Percentiles rank a stretch among this genome's conserved stretches.
Conservation (phyloP, 2,329 filamentous ascomycete species). For the Botrytis pseudocinerea region DNA sequence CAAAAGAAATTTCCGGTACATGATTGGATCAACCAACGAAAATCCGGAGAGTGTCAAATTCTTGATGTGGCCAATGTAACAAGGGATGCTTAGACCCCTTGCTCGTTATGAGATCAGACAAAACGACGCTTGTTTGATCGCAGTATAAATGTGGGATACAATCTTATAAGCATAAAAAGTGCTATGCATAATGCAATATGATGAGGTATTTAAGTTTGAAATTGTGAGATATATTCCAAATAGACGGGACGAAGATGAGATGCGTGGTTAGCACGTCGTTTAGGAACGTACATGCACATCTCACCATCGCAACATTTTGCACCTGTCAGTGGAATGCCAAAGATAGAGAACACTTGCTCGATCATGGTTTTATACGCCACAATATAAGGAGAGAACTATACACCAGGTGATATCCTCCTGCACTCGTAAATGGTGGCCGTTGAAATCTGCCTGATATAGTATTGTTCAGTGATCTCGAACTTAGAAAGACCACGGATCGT, state of each 20-base stretch:
- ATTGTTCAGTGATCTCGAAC: neutral
- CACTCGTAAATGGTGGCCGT: neutral
- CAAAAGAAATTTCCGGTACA: neutral
- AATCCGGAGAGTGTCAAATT: neutral
- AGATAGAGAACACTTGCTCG: slow-evolving; percentile 3
- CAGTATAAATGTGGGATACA: slow-evolving; percentile 22
- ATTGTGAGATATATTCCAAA: neutral
- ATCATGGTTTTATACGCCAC: neutral
- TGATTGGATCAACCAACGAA: neutral
- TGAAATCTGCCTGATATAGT: neutral
- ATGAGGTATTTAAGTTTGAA: neutral
- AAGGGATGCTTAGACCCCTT: slow-evolving; percentile 24
- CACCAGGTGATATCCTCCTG: neutral
- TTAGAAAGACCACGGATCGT: neutral
- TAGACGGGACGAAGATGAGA: neutral
- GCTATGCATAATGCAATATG: slow-evolving; percentile 10
- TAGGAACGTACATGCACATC: neutral
- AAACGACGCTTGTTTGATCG: slow-evolving; percentile 37
- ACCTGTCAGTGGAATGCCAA: neutral
- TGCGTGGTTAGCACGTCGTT: neutral
- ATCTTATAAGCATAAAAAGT: slow-evolving; percentile 7
- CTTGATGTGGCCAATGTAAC: slow-evolving; percentile 23
- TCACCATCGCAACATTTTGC: too few species aligned
- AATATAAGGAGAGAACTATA: neutral
- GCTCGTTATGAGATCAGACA: slow-evolving; percentile 30